Evolutionary conservation across 371 early-diverging fungal genomes (phyloP).

Genomic region (Mortierella sp.): DNA sequence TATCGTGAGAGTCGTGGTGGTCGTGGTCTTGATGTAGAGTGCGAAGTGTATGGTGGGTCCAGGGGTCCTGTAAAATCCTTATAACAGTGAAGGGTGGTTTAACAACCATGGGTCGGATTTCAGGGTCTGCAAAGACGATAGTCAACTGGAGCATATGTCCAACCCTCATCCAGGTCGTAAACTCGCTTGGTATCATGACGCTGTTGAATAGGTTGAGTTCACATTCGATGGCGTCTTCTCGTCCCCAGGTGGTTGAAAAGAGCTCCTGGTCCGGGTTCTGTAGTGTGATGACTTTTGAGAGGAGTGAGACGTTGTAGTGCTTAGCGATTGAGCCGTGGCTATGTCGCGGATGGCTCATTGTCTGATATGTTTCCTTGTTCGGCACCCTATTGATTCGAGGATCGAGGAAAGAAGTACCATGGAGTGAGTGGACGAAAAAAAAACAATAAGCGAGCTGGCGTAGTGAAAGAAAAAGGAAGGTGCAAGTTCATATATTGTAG

Average conservation of each 20-base stretch:
- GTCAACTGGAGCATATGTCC: slow-evolving; percentile 20
- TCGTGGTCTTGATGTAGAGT: not conserved
- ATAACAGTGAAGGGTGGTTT: slow-evolving; percentile 24
- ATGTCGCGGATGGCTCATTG: not conserved
- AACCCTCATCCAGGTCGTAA: slow-evolving; percentile 16
- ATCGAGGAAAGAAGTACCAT: not conserved
- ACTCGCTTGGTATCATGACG: slow-evolving; percentile 6
- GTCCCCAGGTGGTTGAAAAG: slow-evolving; percentile 26
- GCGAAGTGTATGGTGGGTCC: slow-evolving; percentile 9
- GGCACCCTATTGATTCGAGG: not conserved
- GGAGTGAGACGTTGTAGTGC: not conserved
- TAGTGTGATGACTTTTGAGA: not conserved
- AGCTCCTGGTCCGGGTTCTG: slow-evolving; percentile 19
- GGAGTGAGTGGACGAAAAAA: not conserved
- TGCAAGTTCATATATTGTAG: not conserved
- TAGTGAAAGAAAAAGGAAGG: not conserved
- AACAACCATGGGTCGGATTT: slow-evolving; percentile 12
- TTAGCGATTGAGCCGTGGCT: not conserved
- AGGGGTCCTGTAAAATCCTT: slow-evolving; percentile 17
- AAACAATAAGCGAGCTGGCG: not conserved
- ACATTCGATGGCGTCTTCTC: slow-evolving; percentile 25
- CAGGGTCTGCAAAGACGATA: slow-evolving; percentile 16
- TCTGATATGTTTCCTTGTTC: not conserved
- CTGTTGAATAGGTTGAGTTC: not conserved
- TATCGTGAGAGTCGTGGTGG: not conserved